Evolutionary conservation across 2,329 filamentous ascomycete genomes (phyloP).

Genomic region (Zelopaecilomyces penicillatus): DNA sequence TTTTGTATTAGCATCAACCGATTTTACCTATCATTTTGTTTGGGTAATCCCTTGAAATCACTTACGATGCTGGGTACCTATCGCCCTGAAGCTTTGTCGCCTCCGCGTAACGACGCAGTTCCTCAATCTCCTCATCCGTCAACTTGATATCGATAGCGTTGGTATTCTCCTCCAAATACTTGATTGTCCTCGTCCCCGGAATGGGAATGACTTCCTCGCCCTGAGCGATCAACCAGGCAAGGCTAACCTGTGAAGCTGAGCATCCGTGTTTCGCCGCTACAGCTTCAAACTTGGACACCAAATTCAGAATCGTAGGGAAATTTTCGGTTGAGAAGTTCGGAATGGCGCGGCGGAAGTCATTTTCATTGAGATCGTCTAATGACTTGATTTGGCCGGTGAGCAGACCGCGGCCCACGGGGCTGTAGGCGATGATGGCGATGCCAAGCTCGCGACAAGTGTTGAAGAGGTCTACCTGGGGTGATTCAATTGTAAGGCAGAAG

Average conservation of each 20-base stretch:
- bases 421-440: constrained; percentile 48
- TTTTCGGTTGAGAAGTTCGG: constrained; percentile 14
- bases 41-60: not conserved
- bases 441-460: constrained; percentile 50
- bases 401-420: constrained; percentile 51
- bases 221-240: constrained; percentile 57
- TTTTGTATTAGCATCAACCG: too few relatives aligned
- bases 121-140: constrained; percentile 24
- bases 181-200: constrained; percentile 39
- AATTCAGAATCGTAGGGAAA: constrained; percentile 38
- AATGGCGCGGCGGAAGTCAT: constrained; percentile 30
- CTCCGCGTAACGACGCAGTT: constrained; percentile 21
- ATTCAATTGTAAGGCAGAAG: constrained; percentile 52
- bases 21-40: too few relatives aligned
- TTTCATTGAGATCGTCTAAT: constrained; percentile 31
- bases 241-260: constrained; percentile 48
- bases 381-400: constrained; percentile 42
- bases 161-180: constrained; percentile 39
- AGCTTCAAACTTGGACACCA: constrained; percentile 40
- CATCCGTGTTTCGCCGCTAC: constrained; percentile 45
- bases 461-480: constrained; percentile 37
- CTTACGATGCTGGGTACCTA: constrained; percentile 13
- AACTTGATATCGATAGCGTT: constrained; percentile 24
- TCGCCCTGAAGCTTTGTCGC: constrained; percentile 20
- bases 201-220: constrained; percentile 53